Base-by-base conservation (phyloP, 352 stramenopile species). In the Globisporangium middletonii region DNA sequence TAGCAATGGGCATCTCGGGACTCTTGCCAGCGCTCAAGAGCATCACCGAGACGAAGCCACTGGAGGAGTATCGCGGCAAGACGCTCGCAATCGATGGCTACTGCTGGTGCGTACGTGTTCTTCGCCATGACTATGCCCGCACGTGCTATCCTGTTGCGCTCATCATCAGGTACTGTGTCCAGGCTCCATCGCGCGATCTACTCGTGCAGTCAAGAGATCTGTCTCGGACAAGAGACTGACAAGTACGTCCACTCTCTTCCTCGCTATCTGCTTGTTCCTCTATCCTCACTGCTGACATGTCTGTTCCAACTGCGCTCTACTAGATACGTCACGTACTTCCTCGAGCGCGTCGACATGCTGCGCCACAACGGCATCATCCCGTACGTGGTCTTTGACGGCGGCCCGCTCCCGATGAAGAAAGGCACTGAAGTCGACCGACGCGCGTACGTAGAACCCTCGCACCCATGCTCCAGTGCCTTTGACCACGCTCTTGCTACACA, bases 181-280 rank as follows among this genome's bases (percentile, higher is more conserved):
- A 94, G 83, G 83, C 75, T 94, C 18, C 83, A 94, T 45, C 83
- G 83, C 27, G 83, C 78, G 16, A 88, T 90, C 28, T 89, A 85
- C 63, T 73, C 66, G 13, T 90, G 81, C 62, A 88, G 79, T 37
- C 72, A 89, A 50, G 82, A 92, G 53, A 72, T 89, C 3, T 89
- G 79, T 38, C 62, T 90, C 1, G 79, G 75, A 1, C 68, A 83
- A 62, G 68, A 81, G 37, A 87, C 82, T 1, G 77, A 89, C 65
- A 92, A 88, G 82, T 92, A 49, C 41, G 69, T 64, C 12, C 16
- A 0, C 1, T 45, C 33, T 38, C 33, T 23, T 4, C n/a, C 13
- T 46, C 13, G 15, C 13, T 46, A 9, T 38, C 33, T 7, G 42
- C 42, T 7, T 9, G 35, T 9, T 5, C 16, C 27, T 18, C 7